phyloP scores from a whole-genome alignment of 169 alveolate genomes.

The Babesia caballi region DNA sequence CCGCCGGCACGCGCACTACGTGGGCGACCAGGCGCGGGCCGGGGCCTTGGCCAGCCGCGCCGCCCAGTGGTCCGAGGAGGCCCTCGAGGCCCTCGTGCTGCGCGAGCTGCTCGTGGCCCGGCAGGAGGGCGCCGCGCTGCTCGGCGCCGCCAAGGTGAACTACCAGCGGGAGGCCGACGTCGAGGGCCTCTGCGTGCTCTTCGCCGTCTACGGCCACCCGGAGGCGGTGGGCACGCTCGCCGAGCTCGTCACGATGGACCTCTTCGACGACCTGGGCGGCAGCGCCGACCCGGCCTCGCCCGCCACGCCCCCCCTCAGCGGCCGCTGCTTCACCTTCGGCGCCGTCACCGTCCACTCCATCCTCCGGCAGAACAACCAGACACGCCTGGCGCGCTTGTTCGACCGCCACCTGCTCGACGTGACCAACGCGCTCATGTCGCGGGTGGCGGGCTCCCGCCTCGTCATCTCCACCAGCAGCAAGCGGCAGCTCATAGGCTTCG shows the following conservation, averaged over 20 bases:
- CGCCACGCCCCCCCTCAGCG: neutral
- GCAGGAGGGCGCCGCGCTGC: constrained; percentile 23
- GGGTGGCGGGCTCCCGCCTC: constrained; percentile 49
- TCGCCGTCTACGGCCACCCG: constrained; percentile 68
- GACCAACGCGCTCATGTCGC: constrained; percentile 59
- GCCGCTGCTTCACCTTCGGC: neutral
- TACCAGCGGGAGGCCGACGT: constrained; percentile 24
- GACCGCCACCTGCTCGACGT: constrained; percentile 38
- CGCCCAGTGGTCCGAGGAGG: constrained; percentile 26
- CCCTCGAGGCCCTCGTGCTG: constrained; percentile 11
- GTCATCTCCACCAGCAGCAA: constrained; percentile 31
- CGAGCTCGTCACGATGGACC: constrained; percentile 19
- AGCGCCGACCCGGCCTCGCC: neutral
- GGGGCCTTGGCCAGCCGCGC: neutral
- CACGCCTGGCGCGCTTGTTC: neutral
- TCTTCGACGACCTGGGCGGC: neutral
- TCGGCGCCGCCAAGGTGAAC: neutral
- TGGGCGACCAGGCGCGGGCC: neutral
- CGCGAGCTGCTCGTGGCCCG: constrained; percentile 13
- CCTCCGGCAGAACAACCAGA: constrained; percentile 20
- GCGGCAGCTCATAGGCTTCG: constrained; percentile 55
- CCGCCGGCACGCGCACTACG: constrained; percentile 17
- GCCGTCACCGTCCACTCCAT: constrained; percentile 10
- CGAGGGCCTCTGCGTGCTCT: constrained; percentile 43
- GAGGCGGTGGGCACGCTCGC: constrained; percentile 9